These are phyloP conservation scores for Penicillium taxi DNA, from an alignment of 495 filamentous ascomycete species.

Conservation along the genomic window DNA sequence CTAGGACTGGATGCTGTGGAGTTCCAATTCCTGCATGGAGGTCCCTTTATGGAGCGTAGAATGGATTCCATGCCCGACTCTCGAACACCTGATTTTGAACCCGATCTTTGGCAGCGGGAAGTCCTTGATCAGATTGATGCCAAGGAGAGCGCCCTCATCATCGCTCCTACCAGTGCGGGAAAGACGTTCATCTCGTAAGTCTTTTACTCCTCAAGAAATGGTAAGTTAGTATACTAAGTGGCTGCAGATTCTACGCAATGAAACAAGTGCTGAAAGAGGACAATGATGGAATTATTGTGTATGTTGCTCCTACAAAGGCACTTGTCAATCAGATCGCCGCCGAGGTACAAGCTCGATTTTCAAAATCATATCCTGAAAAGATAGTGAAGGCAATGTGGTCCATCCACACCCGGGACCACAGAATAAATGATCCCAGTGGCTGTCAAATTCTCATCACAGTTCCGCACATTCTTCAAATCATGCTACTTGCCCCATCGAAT, in stretches of 20 bases:
- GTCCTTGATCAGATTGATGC: constrained; percentile 67
- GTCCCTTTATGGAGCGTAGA: constrained; percentile 64
- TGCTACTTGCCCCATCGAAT: constrained; percentile 61
- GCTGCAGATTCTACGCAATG: constrained; percentile 63
- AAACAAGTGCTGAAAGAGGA: constrained; percentile 58
- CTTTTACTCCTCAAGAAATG: background rate
- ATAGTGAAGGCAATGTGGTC: constrained; percentile 62
- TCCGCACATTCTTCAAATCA: constrained; percentile 69
- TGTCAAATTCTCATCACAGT: constrained; percentile 74
- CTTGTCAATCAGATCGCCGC: constrained; percentile 78
- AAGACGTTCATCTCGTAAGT: constrained; percentile 50
- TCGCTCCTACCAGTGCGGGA: constrained; percentile 68
- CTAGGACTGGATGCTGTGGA: constrained; percentile 28
- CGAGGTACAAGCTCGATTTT: constrained; percentile 61
- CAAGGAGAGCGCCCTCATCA: constrained; percentile 60
- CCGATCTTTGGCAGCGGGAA: constrained; percentile 67
- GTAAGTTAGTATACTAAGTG: background rate
- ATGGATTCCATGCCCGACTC: constrained; percentile 59
- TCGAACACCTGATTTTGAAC: constrained; percentile 57
- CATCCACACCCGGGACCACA: constrained; percentile 66
- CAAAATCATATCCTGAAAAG: constrained; percentile 46
- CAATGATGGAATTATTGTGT: constrained; percentile 63
- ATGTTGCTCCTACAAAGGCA: constrained; percentile 75
- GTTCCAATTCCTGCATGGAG: constrained; percentile 61
- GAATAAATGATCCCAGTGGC: constrained; percentile 60